Evolutionary conservation across 2,329 filamentous ascomycete genomes (phyloP), one percentile per base, ranked within the genome.

Genomic region (Cryphonectria parasitica): DNA sequence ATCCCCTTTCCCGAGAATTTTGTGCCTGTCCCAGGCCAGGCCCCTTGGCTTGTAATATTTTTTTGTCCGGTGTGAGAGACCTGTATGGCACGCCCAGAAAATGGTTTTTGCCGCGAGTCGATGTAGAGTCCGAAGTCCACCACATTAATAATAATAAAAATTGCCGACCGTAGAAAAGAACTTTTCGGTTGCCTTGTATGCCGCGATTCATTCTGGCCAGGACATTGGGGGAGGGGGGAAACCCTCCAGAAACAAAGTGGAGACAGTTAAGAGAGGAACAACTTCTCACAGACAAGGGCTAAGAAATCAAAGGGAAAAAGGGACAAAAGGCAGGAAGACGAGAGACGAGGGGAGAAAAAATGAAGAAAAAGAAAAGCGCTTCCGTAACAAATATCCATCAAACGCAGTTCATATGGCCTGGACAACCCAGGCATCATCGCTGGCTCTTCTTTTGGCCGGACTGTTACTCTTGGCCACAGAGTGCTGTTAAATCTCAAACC

Each of bases 401-500:
- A 45, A 34, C 19, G 41, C 28, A 41, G 3, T 22, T 22, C 34
- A 56, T 64, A 36, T 56, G 45, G 34, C 66, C 28, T 39, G 52
- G 36, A 45, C 28, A 62, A 34, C 66, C 34, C 36, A 49, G 63
- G 61, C 61, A 43, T 49, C 54, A 43, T 49, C 19, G 60, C 70
- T 58, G 64, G 64, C 64, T 58, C 36, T 65, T 34, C 45, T 49
- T 64, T 36, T 41, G 64, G 58, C 58, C 36, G 62, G 58, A 54
- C 62, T 66, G 71, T 66, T 64, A 54, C 31, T 67, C 52, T 41
- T 68, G 62, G 65, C 64, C 62, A 58, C 63, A 67, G 58, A 72
- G 71, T 72, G 65, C 71, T 68, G 71, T 72, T 28, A 39, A 72
- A 70, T 68, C 71, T 72, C 71, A 71, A 66, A 56, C 34, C 69